Conservation (phyloP, 1,284 basidiomycete species). For the Lignosus rhinocerotis region DNA sequence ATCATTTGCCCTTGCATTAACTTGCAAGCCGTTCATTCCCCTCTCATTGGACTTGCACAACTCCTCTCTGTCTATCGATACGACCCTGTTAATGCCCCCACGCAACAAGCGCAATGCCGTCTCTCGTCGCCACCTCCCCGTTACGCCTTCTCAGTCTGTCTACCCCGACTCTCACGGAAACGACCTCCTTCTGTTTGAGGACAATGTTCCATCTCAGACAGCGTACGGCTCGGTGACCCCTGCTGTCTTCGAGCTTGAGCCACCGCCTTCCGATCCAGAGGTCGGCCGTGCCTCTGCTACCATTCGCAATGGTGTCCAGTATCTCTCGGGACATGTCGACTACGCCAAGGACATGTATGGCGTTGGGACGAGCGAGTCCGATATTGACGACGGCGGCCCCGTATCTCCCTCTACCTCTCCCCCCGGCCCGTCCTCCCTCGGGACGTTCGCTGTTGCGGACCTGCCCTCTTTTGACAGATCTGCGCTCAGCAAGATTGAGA, state of each 20-base stretch:
- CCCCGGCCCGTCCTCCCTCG: conserved; percentile 13
- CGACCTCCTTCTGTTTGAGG: conserved; percentile 15
- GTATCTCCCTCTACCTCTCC: conserved; percentile 19
- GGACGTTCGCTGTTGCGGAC: conserved; percentile 10
- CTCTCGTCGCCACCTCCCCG: conserved; percentile 23
- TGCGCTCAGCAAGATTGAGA: conserved; percentile 10
- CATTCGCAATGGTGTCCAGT: conserved; percentile 6
- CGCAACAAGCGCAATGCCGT: conserved; percentile 30
- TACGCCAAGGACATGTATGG: conserved; percentile 9
- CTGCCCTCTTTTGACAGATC: not conserved
- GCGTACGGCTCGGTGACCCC: conserved; percentile 7
- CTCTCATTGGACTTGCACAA: not conserved
- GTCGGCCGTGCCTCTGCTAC: conserved; percentile 15
- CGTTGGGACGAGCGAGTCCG: conserved; percentile 14
- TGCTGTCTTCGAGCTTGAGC: conserved; percentile 19
- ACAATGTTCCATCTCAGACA: conserved; percentile 4
- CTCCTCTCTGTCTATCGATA: no score
- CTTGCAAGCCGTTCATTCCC: conserved; percentile 25
- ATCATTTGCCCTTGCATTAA: conserved; percentile 25
- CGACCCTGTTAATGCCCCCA: conserved; percentile 32
- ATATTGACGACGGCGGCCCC: conserved; percentile 21
- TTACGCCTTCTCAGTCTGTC: conserved; percentile 14
- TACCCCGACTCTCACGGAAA: conserved; percentile 2
- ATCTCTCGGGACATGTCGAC: not conserved
- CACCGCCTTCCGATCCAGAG: conserved; percentile 22